Evolutionary conservation across 169 alveolate genomes (phyloP).

Genomic region (Perkinsus chesapeaki): DNA sequence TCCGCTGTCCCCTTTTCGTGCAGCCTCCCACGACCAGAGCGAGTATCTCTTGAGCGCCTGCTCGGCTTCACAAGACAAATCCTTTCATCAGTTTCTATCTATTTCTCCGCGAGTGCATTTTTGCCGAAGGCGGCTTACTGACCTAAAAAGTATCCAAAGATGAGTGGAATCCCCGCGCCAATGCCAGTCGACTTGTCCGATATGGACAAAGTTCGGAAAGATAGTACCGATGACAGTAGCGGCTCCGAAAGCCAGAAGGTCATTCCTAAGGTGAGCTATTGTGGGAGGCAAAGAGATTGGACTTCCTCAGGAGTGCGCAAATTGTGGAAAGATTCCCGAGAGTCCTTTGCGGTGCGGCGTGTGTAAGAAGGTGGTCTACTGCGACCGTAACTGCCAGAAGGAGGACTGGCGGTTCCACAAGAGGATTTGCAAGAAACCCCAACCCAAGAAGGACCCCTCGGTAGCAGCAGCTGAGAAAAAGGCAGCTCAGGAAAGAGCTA

Average conservation of each 20-base stretch:
- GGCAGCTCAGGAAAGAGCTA: background rate
- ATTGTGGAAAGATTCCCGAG: background rate
- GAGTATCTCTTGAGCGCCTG: no score
- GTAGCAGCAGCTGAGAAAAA: background rate
- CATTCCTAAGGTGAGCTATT: background rate
- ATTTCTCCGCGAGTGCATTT: no score
- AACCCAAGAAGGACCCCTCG: background rate
- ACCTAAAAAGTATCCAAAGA: no score
- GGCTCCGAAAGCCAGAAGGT: background rate
- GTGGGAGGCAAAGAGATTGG: background rate
- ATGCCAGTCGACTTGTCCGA: background rate
- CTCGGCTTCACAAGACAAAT: no score
- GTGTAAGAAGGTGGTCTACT: background rate
- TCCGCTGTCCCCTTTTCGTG: no score
- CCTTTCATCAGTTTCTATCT: no score
- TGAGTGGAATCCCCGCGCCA: background rate
- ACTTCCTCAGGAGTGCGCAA: background rate
- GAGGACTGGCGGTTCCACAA: conserved; percentile 1
- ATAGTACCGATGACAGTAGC: background rate
- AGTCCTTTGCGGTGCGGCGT: background rate
- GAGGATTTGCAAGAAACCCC: background rate
- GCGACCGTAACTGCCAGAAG: background rate
- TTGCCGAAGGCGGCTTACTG: no score
- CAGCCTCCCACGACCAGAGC: no score
- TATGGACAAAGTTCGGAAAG: background rate